Percentiles rank a stretch among this genome's conserved stretches.
These are phyloP conservation scores for Kentomonas sorsogonicus DNA, from an alignment of 208 protist species.

Conservation along the genomic window DNA sequence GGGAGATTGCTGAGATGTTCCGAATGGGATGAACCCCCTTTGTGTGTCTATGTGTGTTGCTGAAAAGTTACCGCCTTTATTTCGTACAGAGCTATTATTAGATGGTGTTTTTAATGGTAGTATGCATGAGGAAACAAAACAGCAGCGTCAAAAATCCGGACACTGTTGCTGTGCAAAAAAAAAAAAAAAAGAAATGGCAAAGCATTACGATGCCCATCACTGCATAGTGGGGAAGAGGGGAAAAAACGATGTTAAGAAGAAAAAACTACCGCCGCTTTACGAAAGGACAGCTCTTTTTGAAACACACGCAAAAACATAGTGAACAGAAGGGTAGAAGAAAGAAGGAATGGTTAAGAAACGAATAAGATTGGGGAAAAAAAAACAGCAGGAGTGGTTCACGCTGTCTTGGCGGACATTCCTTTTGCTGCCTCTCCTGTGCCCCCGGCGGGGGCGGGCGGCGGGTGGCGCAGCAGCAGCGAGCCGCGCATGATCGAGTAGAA, in stretches of 20 bases:
- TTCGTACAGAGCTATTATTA: too few relatives aligned
- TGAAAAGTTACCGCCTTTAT: neutral
- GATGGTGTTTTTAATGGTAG: too few relatives aligned
- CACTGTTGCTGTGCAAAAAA: constrained; percentile 3
- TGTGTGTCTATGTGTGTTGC: neutral
- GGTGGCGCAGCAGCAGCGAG: constrained; percentile 8
- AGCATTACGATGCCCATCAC: constrained; percentile 4
- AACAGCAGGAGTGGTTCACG: too few relatives aligned
- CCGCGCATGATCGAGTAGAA: constrained; percentile 17
- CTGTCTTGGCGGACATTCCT: too few relatives aligned
- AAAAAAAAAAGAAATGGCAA: constrained; percentile 8
- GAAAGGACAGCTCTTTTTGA: too few relatives aligned
- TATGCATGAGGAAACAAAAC: constrained; percentile 4
- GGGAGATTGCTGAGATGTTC: too few relatives aligned
- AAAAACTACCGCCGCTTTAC: too few relatives aligned
- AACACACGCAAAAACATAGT: constrained; percentile 8
- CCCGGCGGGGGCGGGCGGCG: neutral
- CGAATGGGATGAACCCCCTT: too few relatives aligned
- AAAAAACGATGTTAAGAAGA: too few relatives aligned
- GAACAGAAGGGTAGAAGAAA: constrained; percentile 10
- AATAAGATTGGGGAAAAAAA: constrained; percentile 3
- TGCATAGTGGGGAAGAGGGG: too few relatives aligned
- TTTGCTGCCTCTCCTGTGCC: too few relatives aligned
- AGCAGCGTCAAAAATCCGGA: neutral
- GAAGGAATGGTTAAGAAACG: constrained; percentile 10